These are phyloP conservation scores for Zanthoxylum bungeanum DNA, from an alignment of 345 rosid species.

Conservation along the genomic window DNA sequence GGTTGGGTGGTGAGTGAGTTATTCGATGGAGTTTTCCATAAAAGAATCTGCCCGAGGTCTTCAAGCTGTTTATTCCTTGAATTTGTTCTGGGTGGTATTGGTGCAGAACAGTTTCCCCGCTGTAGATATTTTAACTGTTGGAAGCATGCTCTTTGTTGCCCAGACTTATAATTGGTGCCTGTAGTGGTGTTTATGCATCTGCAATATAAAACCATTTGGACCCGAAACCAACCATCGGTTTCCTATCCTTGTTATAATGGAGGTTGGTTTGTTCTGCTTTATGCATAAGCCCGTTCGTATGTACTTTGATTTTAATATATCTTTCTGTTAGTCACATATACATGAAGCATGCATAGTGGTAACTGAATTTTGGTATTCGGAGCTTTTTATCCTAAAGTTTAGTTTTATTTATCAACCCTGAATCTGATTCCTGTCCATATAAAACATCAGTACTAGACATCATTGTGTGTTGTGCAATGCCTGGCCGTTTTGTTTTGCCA, in stretches of 20 bases:
- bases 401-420: conserved; percentile 17
- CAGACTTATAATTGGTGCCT: conserved; percentile 33
- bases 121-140: conserved; percentile 58
- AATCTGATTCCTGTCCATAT: conserved; percentile 2
- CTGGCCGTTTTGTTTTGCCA: neutral
- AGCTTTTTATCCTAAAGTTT: conserved; percentile 19
- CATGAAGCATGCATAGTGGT: conserved; percentile 32
- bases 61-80: conserved; percentile 29
- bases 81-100: conserved; percentile 34
- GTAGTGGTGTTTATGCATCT: conserved; percentile 32
- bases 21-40: conserved; percentile 33
- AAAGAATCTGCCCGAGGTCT: conserved; percentile 27
- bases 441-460: neutral
- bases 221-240: conserved; percentile 11
- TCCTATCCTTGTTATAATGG: conserved; percentile 18
- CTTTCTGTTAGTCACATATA: conserved; percentile 20
- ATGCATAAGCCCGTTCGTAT: conserved; percentile 34
- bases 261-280: conserved; percentile 32
- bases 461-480: neutral
- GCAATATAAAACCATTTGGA: conserved; percentile 20
- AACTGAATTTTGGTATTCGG: conserved; percentile 28
- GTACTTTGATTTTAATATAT: conserved; percentile 38
- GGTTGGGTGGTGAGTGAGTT: conserved; percentile 58
- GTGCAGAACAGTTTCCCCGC: conserved; percentile 35
- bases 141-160: conserved; percentile 38